These are phyloP conservation scores for Oenanthe javanica DNA, from an alignment of 140 eudicot species.

Conservation along the genomic window DNA sequence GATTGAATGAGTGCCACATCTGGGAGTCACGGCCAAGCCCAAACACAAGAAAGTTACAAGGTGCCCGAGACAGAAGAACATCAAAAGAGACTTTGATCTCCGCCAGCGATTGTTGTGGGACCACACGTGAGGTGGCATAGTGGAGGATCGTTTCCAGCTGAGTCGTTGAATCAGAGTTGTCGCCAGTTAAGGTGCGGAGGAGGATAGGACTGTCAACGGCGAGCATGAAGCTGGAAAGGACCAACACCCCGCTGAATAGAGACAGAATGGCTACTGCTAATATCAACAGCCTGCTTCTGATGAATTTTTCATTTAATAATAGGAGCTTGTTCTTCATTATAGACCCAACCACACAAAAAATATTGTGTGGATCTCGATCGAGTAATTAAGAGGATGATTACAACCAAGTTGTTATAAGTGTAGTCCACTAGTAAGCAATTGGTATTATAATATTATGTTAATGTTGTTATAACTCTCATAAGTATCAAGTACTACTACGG, in stretches of 20 bases:
- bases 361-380: not conserved
- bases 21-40: conserved; percentile 84
- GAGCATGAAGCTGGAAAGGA: conserved; percentile 23
- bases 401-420: not conserved
- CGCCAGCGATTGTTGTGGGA: conserved; percentile 54
- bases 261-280: conserved; percentile 20
- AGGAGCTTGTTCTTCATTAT: conserved; percentile 21
- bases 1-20: conserved; percentile 82
- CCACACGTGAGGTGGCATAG: conserved; percentile 68
- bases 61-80: conserved; percentile 35
- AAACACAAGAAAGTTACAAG: conserved; percentile 70
- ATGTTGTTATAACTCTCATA: no score
- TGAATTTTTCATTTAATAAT: conserved; percentile 24
- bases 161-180: conserved; percentile 47
- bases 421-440: not conserved
- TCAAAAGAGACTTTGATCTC: conserved; percentile 54
- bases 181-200: conserved; percentile 34
- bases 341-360: not conserved
- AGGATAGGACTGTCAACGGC: conserved; percentile 18
- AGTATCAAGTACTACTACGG: not conserved
- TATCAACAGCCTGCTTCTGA: conserved; percentile 19
- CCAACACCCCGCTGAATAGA: conserved; percentile 25
- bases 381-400: not conserved
- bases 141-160: conserved; percentile 52
- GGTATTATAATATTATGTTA: no score